Conservation (phyloP, 768 basidiomycete species). For the Pleurotus sapidus region DNA sequence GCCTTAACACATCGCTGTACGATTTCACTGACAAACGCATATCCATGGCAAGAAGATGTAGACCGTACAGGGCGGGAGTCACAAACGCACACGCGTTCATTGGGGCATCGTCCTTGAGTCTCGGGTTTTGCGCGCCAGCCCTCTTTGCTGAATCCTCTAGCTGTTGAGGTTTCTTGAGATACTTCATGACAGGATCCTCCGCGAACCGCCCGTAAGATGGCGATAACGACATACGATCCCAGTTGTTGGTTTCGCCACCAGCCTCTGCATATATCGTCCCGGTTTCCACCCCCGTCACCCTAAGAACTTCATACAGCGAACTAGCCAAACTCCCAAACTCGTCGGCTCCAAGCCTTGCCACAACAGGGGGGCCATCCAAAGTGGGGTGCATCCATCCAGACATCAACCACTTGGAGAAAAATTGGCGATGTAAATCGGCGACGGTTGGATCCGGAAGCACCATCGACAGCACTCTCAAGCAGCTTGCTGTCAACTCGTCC, state of each 20-base stretch:
- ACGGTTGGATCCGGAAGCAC: conserved; percentile 54
- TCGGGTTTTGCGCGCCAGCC: conserved; percentile 16
- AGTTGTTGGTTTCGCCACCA: conserved; percentile 26
- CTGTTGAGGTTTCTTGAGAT: conserved; percentile 31
- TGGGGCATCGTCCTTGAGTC: conserved; percentile 16
- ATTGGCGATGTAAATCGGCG: conserved; percentile 52
- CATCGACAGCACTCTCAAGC: conserved; percentile 61
- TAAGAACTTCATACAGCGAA: conserved; percentile 50
- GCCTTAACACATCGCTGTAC: conserved; percentile 49
- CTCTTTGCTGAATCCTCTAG: not conserved
- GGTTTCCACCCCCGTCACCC: conserved; percentile 23
- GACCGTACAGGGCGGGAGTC: conserved; percentile 61
- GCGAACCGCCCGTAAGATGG: conserved; percentile 44
- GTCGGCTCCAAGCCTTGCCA: not conserved
- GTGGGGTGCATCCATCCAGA: not conserved
- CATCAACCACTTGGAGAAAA: conserved; percentile 51
- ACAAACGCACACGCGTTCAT: conserved; percentile 40
- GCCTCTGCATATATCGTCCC: not conserved
- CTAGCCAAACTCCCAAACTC: conserved; percentile 36
- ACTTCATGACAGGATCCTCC: conserved; percentile 57
- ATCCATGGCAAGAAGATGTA: conserved; percentile 80
- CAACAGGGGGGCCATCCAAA: conserved; percentile 31
- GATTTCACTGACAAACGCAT: conserved; percentile 55
- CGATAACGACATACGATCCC: conserved; percentile 45
- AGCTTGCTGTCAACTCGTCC: conserved; percentile 54